Evolutionary conservation across 192 early-diverging fungal genomes (phyloP).

Genomic region (Lobosporangium transversale): DNA sequence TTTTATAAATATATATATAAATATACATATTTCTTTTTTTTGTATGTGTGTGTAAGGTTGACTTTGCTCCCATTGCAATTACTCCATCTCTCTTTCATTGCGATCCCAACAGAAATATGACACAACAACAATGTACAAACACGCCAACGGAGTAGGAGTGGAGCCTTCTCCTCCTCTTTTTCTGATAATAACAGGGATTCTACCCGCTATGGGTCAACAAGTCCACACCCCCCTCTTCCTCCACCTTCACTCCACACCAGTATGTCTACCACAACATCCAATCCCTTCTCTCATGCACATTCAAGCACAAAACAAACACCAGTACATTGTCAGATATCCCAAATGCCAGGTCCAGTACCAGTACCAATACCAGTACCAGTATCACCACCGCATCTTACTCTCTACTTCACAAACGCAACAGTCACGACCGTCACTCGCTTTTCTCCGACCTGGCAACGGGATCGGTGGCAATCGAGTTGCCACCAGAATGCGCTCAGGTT

Average conservation of each 20-base stretch:
- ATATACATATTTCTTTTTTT: not conserved
- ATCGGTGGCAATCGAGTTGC: conserved; percentile 1
- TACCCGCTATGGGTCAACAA: not conserved
- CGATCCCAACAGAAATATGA: not conserved
- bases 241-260: not conserved
- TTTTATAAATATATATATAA: no score
- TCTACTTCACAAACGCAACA: conserved; percentile 13
- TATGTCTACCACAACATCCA: not conserved
- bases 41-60: not conserved
- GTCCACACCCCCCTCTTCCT: not conserved
- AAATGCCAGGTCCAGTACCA: not conserved
- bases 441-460: conserved; percentile 9
- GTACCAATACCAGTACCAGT: conserved; percentile 4
- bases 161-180: conserved; percentile 10
- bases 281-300: not conserved
- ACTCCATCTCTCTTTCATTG: conserved; percentile 1
- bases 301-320: not conserved
- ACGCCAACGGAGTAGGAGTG: conserved; percentile 1
- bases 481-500: conserved; percentile 28
- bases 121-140: conserved; percentile 20
- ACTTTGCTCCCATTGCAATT: not conserved
- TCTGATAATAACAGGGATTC: not conserved
- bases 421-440: conserved; percentile 11
- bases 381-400: not conserved
- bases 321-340: not conserved